Base-by-base conservation (phyloP, 352 stramenopile genomes). In the Phytopythium aichiense region DNA sequence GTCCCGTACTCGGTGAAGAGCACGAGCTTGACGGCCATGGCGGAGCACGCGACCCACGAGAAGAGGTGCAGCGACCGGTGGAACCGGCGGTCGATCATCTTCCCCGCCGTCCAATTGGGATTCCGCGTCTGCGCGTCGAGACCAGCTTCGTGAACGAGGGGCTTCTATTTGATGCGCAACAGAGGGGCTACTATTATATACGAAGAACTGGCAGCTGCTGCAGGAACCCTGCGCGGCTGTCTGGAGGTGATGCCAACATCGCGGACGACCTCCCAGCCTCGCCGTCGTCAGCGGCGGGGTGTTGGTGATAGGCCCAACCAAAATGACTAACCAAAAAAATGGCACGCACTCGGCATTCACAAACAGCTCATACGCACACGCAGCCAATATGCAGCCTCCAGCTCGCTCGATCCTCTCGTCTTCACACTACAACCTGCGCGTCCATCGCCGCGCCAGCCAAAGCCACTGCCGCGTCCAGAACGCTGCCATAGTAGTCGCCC, bases 31-130 rank as follows among this genome's bases (percentile, higher is more conserved):
- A 74, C 62, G 38, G 82, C 79, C 83, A 95, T 92, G 61, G 84
- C 85, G 33, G 69, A 71, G 69, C 87, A 95, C 18, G 84, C 77
- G 42, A 76, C 75, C 75, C 82, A 92, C 56, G 84, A 89, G 67
- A 94, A 93, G 49, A 95, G 74, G 61, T 95, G 84, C 70, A 95
- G 66, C 46, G 87, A 88, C 49, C 84, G 79, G 63, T 93, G 82
- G 64, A 88, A 94, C 65, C 84, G 83, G 71, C 85, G 85, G 66
- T 94, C 83, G 49, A 95, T 92, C 86, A 95, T 95, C 5, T 20
- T 54, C 25, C 30, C 28, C 22, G 12, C 12, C 23, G 23, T 53
- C 46, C 35, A 2, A 31, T 31, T 31, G 2, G 28, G 28, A 31
- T 31, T 31, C 28, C 28, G 28, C 28, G 28, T 31, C 28, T 31